Conservation (phyloP, 257 asterid genomes). For the Nemophila menziesii region DNA sequence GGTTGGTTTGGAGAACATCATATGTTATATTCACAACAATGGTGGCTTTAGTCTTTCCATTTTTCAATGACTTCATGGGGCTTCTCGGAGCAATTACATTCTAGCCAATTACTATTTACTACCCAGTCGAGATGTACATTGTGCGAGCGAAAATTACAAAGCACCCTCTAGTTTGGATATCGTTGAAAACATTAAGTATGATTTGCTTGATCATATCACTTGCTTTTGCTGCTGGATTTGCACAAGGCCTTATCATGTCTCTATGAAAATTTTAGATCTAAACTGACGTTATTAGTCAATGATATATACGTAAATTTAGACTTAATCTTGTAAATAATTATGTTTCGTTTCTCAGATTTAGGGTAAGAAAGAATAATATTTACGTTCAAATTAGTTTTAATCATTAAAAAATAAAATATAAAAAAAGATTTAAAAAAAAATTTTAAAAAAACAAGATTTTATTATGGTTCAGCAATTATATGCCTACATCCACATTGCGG, state of each 20-base stretch:
- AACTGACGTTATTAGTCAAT: too few species aligned
- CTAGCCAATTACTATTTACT: conserved; percentile 33
- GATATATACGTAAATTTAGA: too few species aligned
- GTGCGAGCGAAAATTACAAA: conserved; percentile 32
- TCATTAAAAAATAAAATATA: too few species aligned
- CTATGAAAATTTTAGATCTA: conserved; percentile 24
- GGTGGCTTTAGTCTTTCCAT: neutral
- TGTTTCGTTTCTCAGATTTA: too few species aligned
- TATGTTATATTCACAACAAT: neutral
- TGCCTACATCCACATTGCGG: too few species aligned
- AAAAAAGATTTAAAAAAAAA: too few species aligned
- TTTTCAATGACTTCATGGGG: neutral
- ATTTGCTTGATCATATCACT: conserved; percentile 30
- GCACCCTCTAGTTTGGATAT: conserved; percentile 26
- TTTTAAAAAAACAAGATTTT: too few species aligned
- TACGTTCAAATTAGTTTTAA: too few species aligned
- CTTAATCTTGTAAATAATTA: conserved; percentile 13
- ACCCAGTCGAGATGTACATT: conserved; percentile 36
- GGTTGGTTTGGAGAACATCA: conserved; percentile 14
- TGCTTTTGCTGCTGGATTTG: conserved; percentile 39
- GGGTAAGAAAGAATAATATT: too few species aligned
- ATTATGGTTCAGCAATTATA: too few species aligned
- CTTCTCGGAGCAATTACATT: conserved; percentile 28
- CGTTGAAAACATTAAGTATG: conserved; percentile 30
- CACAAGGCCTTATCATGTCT: conserved; percentile 24